These are phyloP conservation scores for Botrytis byssoidea DNA, from an alignment of 2,329 filamentous ascomycete species.

Conservation along the genomic window DNA sequence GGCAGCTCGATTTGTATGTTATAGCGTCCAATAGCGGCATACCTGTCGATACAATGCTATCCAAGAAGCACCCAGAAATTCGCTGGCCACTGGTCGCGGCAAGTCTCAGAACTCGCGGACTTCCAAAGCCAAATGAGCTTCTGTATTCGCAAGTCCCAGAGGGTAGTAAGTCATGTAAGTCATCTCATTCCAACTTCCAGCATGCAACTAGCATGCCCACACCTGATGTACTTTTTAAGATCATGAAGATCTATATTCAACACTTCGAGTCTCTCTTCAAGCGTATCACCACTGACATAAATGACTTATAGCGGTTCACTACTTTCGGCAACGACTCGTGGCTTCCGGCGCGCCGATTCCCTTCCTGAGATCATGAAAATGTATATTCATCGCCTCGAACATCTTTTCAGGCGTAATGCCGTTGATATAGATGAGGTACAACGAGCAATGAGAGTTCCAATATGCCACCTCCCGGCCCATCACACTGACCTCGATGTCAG, in stretches of 20 bases:
- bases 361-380: constrained; percentile 34
- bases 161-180: background rate
- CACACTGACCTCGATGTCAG: background rate
- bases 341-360: background rate
- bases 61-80: background rate
- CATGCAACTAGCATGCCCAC: background rate
- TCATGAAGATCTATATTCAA: constrained; percentile 53
- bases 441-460: background rate
- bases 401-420: constrained; percentile 42
- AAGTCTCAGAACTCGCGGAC: background rate
- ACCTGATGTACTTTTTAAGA: constrained; percentile 51
- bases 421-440: background rate
- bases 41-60: background rate
- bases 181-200: background rate
- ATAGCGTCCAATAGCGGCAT: background rate
- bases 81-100: background rate
- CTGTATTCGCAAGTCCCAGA: background rate
- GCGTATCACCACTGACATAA: background rate
- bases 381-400: constrained; percentile 46
- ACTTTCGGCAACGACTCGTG: background rate
- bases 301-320: background rate
- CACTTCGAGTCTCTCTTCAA: constrained; percentile 52
- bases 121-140: background rate
- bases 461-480: background rate
- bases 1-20: background rate